Evolutionary conservation across 805 yeast genomes (phyloP).

Genomic region (Wickerhamiella galacta): DNA sequence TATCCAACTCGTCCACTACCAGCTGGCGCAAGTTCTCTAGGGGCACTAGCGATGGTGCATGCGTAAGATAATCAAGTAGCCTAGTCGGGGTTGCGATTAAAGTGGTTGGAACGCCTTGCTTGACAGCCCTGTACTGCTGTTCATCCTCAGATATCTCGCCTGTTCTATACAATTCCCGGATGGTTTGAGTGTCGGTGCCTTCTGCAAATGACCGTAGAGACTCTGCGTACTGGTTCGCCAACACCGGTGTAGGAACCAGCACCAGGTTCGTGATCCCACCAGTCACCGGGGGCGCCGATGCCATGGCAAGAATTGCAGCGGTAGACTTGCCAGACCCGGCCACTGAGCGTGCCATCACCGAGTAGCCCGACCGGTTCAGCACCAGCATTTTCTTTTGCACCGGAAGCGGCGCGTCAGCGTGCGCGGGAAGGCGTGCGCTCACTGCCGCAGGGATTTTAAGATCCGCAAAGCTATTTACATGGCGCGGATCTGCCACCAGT

Average conservation of each 20-base stretch:
- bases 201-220: constrained; percentile 6
- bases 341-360: constrained; percentile 17
- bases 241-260: constrained; percentile 21
- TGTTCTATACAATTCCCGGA: constrained; percentile 15
- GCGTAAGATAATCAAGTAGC: constrained; percentile 29
- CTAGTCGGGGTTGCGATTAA: constrained; percentile 40
- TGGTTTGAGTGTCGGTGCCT: constrained; percentile 1
- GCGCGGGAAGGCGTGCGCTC: constrained; percentile 3
- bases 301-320: constrained; percentile 17
- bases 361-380: constrained; percentile 16
- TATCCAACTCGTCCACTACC: constrained; percentile 18
- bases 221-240: constrained; percentile 20
- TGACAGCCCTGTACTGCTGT: constrained; percentile 14
- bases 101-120: constrained; percentile 24
- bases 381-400: constrained; percentile 19
- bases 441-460: constrained; percentile 8
- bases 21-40: constrained; percentile 12
- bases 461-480: constrained; percentile 13
- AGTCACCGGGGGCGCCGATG: constrained; percentile 9
- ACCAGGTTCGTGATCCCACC: constrained; percentile 15
- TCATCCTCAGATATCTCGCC: constrained; percentile 12
- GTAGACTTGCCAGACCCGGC: constrained; percentile 24
- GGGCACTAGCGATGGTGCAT: constrained; percentile 15
- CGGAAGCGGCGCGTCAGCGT: constrained; percentile 11
- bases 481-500: constrained; percentile 14